These are phyloP conservation scores for Oidiodendron maius DNA, from an alignment of 495 filamentous ascomycete genomes.

Conservation along the genomic window DNA sequence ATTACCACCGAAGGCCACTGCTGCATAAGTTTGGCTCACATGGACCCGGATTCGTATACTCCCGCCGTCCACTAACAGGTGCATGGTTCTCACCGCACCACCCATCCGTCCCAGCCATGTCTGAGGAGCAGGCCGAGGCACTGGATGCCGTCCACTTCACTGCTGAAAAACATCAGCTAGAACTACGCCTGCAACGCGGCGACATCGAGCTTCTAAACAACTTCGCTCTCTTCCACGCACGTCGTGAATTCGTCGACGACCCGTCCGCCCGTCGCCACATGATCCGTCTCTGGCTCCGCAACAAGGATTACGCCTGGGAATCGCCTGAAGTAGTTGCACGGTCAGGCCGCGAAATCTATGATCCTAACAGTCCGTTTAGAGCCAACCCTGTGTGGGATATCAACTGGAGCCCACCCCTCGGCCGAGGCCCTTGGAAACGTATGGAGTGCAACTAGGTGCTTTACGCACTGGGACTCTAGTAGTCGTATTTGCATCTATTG, in stretches of 20 bases:
- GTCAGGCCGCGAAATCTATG: too few relatives aligned
- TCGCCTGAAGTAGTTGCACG: constrained; percentile 42
- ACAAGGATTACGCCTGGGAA: constrained; percentile 50
- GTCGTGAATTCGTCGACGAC: constrained; percentile 40
- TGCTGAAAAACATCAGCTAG: constrained; percentile 45
- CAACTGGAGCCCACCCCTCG: too few relatives aligned
- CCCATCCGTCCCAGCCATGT: too few relatives aligned
- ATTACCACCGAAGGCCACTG: too few relatives aligned
- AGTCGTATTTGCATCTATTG: too few relatives aligned
- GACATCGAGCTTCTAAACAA: constrained; percentile 52
- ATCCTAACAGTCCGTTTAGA: too few relatives aligned
- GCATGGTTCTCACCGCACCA: background rate
- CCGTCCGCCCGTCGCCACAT: constrained; percentile 47
- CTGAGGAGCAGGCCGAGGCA: constrained; percentile 64
- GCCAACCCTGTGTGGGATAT: too few relatives aligned
- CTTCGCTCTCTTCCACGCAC: constrained; percentile 44
- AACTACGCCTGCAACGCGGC: constrained; percentile 47
- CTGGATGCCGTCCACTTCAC: constrained; percentile 59
- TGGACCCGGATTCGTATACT: too few relatives aligned
- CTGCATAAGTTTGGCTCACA: too few relatives aligned
- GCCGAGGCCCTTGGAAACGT: too few relatives aligned
- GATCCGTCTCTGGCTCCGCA: constrained; percentile 51
- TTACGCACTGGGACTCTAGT: too few relatives aligned
- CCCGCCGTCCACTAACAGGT: background rate
- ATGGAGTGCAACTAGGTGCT: too few relatives aligned